Percentiles rank a stretch among this genome's conserved stretches.
phyloP scores from a whole-genome alignment of 2,329 filamentous ascomycete species.

The Colletotrichum graminicola region DNA sequence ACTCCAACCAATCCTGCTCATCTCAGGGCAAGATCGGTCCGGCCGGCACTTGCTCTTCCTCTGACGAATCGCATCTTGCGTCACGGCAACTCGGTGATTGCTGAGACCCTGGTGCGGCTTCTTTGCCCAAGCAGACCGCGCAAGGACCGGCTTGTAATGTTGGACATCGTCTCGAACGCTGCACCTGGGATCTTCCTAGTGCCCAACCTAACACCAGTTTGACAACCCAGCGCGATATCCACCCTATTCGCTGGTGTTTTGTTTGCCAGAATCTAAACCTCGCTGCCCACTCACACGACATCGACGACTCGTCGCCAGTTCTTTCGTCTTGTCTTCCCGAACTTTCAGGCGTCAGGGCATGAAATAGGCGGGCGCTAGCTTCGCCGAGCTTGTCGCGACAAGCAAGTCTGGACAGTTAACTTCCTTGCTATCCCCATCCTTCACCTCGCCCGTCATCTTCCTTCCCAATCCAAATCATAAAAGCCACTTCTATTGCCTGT shows the following conservation, averaged over 20 bases:
- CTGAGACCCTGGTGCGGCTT: conserved; percentile 58
- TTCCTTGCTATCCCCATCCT: conserved; percentile 41
- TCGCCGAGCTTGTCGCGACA: conserved; percentile 43
- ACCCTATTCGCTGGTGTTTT: conserved; percentile 45
- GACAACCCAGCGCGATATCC: conserved; percentile 53
- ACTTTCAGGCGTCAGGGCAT: conserved; percentile 42
- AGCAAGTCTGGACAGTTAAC: conserved; percentile 41
- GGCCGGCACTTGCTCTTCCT: conserved; percentile 27
- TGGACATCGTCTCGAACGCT: conserved; percentile 53
- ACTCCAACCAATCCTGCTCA: conserved; percentile 22
- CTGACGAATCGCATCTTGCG: conserved; percentile 42
- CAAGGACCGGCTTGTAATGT: conserved; percentile 58
- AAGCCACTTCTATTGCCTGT: conserved; percentile 40
- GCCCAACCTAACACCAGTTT: conserved; percentile 53
- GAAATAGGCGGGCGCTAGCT: conserved; percentile 41
- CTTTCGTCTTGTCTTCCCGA: conserved; percentile 41
- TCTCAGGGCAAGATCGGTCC: conserved; percentile 36
- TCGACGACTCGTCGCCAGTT: conserved; percentile 42
- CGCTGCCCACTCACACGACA: conserved; percentile 42
- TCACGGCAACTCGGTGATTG: conserved; percentile 42
- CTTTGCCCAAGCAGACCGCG: conserved; percentile 53
- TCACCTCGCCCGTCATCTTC: conserved; percentile 33
- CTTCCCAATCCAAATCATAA: conserved; percentile 41
- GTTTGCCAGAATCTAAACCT: conserved; percentile 43
- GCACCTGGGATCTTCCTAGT: conserved; percentile 57